Conservation (phyloP, 228 moss, liverwort and hornwort genomes). For the Sphagnum fallax region DNA sequence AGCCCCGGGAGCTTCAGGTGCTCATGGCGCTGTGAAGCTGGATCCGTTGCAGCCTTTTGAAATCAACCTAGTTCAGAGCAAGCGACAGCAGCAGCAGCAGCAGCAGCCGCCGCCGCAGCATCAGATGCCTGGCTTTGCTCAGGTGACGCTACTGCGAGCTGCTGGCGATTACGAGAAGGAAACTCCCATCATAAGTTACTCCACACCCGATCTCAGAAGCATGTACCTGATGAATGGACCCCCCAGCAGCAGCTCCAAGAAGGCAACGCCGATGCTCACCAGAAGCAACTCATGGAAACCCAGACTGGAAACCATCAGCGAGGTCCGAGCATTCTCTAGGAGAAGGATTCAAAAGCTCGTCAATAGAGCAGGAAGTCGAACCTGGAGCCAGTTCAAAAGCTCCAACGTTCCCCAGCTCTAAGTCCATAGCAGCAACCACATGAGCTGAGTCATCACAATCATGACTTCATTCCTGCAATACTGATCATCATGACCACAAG, state of each 20-base stretch:
- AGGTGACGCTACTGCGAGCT: slow-evolving; percentile 32
- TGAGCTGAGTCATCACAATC: too few species aligned
- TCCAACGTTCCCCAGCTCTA: too few species aligned
- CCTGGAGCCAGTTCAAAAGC: too few species aligned
- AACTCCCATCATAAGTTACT: slow-evolving; percentile 7
- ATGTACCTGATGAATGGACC: slow-evolving; percentile 7
- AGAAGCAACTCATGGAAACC: slow-evolving; percentile 11
- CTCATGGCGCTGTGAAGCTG: slow-evolving; percentile 5
- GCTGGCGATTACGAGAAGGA: neutral
- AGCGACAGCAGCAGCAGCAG: too few species aligned
- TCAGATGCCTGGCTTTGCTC: slow-evolving; percentile 36
- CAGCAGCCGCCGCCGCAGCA: neutral
- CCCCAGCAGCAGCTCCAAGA: slow-evolving; percentile 6
- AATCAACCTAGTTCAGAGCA: slow-evolving; percentile 8
- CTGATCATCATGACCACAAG: too few species aligned
- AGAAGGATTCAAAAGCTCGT: slow-evolving; percentile 9
- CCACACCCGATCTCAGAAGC: slow-evolving; percentile 10
- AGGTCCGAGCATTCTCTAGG: slow-evolving; percentile 6
- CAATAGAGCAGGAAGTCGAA: too few species aligned
- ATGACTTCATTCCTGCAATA: too few species aligned
- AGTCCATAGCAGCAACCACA: too few species aligned
- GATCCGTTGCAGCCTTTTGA: slow-evolving; percentile 10
- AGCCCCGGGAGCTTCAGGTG: slow-evolving; percentile 1
- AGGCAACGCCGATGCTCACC: slow-evolving; percentile 1
- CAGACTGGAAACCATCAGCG: slow-evolving; percentile 12